phyloP scores from a whole-genome alignment of 441 rosid species.

The Kokia cookei region DNA sequence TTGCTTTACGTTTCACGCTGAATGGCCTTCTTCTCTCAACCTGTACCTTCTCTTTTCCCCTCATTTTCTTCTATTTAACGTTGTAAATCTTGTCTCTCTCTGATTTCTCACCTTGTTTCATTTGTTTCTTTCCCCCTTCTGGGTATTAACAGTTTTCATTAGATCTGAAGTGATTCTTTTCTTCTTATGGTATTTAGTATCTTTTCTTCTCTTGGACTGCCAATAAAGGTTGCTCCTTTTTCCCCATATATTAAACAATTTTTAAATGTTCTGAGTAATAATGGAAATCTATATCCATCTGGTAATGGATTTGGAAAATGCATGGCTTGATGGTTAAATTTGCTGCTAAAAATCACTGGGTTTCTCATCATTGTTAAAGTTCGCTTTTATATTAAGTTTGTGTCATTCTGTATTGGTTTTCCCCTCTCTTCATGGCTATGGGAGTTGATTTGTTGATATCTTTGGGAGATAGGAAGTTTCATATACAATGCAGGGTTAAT shows the following conservation, averaged over 20 bases:
- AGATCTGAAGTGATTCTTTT: conserved; percentile 28
- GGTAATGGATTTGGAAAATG: conserved; percentile 4
- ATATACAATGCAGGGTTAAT: neutral
- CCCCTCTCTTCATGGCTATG: neutral
- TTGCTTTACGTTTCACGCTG: neutral
- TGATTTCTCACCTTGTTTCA: conserved; percentile 11
- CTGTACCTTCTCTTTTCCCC: conserved; percentile 17
- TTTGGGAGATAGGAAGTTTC: neutral
- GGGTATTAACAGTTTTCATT: conserved; percentile 1
- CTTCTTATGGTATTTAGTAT: neutral
- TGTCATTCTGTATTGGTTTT: neutral
- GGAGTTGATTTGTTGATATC: neutral
- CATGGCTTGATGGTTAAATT: neutral
- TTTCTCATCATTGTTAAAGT: neutral
- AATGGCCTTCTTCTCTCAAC: conserved; percentile 17
- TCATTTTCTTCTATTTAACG: neutral
- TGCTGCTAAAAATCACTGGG: neutral
- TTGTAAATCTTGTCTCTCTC: conserved; percentile 1
- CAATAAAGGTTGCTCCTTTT: neutral
- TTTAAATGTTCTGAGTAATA: conserved; percentile 1
- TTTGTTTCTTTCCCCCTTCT: neutral
- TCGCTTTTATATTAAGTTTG: neutral
- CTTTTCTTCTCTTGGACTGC: neutral
- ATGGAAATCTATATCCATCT: conserved; percentile 5
- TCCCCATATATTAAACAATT: neutral